A percentile compares a stretch with the other conserved stretches of the same genome.
phyloP scores from a whole-genome alignment of 768 basidiomycete species.

The Inosperma sp. region DNA sequence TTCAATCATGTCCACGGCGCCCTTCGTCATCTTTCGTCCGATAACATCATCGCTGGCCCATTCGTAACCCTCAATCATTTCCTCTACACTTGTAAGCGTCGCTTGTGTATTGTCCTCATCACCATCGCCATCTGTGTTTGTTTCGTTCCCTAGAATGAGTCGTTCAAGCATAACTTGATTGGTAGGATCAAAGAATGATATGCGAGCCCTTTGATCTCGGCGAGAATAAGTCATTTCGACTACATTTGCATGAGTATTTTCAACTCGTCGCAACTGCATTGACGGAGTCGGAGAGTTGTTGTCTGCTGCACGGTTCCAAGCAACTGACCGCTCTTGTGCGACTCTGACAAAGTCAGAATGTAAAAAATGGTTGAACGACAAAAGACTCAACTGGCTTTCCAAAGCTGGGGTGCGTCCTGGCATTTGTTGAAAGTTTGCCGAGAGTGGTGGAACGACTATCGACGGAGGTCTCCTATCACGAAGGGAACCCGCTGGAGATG shows the following conservation, averaged over 20 bases:
- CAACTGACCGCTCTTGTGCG: not conserved
- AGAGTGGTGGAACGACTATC: slow-evolving; percentile 30
- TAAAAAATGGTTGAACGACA: too few relatives aligned
- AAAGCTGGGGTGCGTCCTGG: not conserved
- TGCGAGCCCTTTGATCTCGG: slow-evolving; percentile 61
- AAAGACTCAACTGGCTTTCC: not conserved
- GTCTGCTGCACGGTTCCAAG: slow-evolving; percentile 11
- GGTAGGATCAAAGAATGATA: slow-evolving; percentile 78
- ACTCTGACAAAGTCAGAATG: too few relatives aligned
- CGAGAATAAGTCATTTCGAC: slow-evolving; percentile 36
- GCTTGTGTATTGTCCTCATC: slow-evolving; percentile 65
- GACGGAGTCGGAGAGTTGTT: slow-evolving; percentile 19
- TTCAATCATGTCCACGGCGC: slow-evolving; percentile 89
- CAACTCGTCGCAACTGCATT: slow-evolving; percentile 14
- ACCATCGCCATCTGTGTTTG: slow-evolving; percentile 45
- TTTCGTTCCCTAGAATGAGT: slow-evolving; percentile 47
- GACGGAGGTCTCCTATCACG: slow-evolving; percentile 33
- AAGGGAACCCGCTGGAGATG: slow-evolving; percentile 19
- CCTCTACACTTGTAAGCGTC: slow-evolving; percentile 89
- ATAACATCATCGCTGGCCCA: slow-evolving; percentile 86
- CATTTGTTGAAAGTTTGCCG: slow-evolving; percentile 12
- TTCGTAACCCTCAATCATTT: slow-evolving; percentile 98
- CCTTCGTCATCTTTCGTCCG: slow-evolving; percentile 56
- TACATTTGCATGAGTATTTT: slow-evolving; percentile 23
- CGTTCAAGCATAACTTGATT: slow-evolving; percentile 74